phyloP scores from a whole-genome alignment of 2,329 filamentous ascomycete species.

The Diaporthe batatas region DNA sequence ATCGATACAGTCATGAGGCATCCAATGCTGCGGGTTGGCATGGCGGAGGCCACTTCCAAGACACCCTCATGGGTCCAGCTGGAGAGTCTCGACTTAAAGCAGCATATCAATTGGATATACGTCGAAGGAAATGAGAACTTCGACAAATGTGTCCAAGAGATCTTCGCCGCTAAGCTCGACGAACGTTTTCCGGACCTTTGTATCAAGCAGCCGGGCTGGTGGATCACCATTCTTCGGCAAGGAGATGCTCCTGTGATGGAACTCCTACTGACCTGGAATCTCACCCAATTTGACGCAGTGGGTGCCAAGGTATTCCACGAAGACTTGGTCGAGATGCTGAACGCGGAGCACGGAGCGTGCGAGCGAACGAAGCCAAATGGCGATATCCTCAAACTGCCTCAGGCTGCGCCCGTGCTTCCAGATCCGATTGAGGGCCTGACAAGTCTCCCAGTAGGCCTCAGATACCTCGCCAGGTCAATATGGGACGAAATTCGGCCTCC shows the following conservation, averaged over 20 bases:
- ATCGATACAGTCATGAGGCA: slow-evolving; percentile 44
- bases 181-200: slow-evolving; percentile 41
- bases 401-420: slow-evolving; percentile 47
- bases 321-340: slow-evolving; percentile 49
- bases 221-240: slow-evolving; percentile 41
- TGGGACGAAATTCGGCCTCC: slow-evolving; percentile 42
- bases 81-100: slow-evolving; percentile 41
- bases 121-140: slow-evolving; percentile 35
- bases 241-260: slow-evolving; percentile 39
- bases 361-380: slow-evolving; percentile 45
- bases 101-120: slow-evolving; percentile 42
- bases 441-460: slow-evolving; percentile 24
- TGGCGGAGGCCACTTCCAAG: slow-evolving; percentile 40
- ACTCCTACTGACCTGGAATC: slow-evolving; percentile 42
- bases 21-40: slow-evolving; percentile 43
- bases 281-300: slow-evolving; percentile 37
- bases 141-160: slow-evolving; percentile 30
- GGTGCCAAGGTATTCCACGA: slow-evolving; percentile 42
- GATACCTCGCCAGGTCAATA: slow-evolving; percentile 23
- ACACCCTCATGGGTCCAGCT: slow-evolving; percentile 43
- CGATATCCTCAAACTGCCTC: slow-evolving; percentile 46
- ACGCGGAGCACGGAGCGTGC: slow-evolving; percentile 41
- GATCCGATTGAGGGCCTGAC: slow-evolving; percentile 45
- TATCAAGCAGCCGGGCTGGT: slow-evolving; percentile 41
- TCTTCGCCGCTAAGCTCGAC: slow-evolving; percentile 40